A percentile compares a stretch with the other conserved stretches of the same genome.
Conservation (phyloP, 805 yeast species). For the Ogataea trehalophila region DNA sequence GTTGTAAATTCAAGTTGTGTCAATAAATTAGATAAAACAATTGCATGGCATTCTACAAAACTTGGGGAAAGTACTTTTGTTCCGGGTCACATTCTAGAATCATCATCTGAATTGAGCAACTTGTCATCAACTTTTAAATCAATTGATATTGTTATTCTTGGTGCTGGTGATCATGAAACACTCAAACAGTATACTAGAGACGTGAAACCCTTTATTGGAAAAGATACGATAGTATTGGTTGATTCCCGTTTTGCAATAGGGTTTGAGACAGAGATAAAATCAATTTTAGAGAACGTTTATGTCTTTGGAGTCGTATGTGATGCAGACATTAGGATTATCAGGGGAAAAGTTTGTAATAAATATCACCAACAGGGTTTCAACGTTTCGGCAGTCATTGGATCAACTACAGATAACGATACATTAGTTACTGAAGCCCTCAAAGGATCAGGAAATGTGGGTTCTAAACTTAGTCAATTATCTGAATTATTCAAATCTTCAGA, state of each 20-base stretch:
- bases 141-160: constrained; percentile 21
- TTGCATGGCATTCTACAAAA: constrained; percentile 17
- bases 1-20: constrained; percentile 16
- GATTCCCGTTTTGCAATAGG: constrained; percentile 23
- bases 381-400: constrained; percentile 25
- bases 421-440: constrained; percentile 9
- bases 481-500: constrained; percentile 21
- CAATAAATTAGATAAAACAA: constrained; percentile 5
- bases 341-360: constrained; percentile 3
- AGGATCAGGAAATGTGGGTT: constrained; percentile 18
- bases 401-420: constrained; percentile 7
- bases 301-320: constrained; percentile 24
- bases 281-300: constrained; percentile 8
- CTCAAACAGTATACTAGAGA: constrained; percentile 6
- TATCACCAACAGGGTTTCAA: constrained; percentile 20
- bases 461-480: constrained; percentile 13
- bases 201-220: constrained; percentile 5
- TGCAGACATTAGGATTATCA: constrained; percentile 18
- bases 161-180: constrained; percentile 9
- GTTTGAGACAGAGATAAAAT: constrained; percentile 15
- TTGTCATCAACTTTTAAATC: constrained; percentile 4
- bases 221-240: constrained; percentile 22
- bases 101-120: constrained; percentile 2
- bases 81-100: constrained; percentile 8
- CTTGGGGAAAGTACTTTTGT: constrained; percentile 11